Percentiles rank a stretch among this genome's conserved stretches.
These are phyloP conservation scores for Lachnellula hyalina DNA, from an alignment of 2,329 filamentous ascomycete species.

Conservation along the genomic window DNA sequence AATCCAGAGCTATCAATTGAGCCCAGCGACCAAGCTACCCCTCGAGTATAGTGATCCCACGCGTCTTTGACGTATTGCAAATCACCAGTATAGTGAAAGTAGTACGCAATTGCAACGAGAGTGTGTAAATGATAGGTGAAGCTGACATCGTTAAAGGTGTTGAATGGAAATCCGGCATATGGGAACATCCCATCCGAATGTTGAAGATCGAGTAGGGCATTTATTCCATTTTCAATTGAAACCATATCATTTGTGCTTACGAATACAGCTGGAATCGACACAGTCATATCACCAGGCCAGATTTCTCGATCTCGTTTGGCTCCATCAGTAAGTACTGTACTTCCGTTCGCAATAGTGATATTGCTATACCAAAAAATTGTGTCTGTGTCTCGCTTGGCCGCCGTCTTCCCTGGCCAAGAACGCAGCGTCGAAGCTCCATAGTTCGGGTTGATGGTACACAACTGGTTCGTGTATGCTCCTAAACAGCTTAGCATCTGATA, in stretches of 20 bases:
- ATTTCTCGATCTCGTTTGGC: slow-evolving; percentile 55
- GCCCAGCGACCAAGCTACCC: slow-evolving; percentile 38
- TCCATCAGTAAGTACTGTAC: slow-evolving; percentile 42
- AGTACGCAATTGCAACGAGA: slow-evolving; percentile 53
- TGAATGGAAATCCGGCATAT: slow-evolving; percentile 43
- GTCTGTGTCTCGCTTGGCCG: slow-evolving; percentile 28
- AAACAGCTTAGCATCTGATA: neutral
- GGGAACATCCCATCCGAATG: slow-evolving; percentile 39
- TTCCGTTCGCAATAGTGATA: slow-evolving; percentile 17
- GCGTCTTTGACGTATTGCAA: slow-evolving; percentile 39
- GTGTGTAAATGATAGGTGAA: slow-evolving; percentile 55
- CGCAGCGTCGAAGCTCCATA: slow-evolving; percentile 31
- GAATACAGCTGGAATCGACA: slow-evolving; percentile 48
- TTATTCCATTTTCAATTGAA: slow-evolving; percentile 43
- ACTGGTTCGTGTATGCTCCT: slow-evolving; percentile 29
- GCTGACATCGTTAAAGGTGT: slow-evolving; percentile 37
- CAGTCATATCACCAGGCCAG: slow-evolving; percentile 58
- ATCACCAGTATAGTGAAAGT: slow-evolving; percentile 50
- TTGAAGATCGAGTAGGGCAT: slow-evolving; percentile 38
- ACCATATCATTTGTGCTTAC: slow-evolving; percentile 46
- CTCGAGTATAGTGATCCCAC: slow-evolving; percentile 44
- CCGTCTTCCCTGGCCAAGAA: neutral
- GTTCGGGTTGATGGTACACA: slow-evolving; percentile 25
- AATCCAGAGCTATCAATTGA: slow-evolving; percentile 35
- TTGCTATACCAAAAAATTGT: slow-evolving; percentile 36